Evolutionary conservation across 768 basidiomycete genomes (phyloP).

Genomic region (Leccinum obscurum): DNA sequence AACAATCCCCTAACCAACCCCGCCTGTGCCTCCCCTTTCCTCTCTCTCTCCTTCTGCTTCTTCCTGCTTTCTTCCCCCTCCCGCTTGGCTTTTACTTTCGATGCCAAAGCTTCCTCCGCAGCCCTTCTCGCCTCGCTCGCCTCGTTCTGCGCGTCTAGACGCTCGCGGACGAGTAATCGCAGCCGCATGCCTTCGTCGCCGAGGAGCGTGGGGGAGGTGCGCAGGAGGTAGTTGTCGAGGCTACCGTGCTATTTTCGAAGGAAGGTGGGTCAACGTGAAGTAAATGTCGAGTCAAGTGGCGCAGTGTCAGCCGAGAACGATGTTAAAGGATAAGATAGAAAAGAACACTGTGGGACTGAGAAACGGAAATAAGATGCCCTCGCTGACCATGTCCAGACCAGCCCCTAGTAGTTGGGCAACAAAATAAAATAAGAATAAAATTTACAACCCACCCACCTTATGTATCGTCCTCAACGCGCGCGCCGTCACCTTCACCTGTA

Average conservation of each 20-base stretch:
- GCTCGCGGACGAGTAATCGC: conserved; percentile 41
- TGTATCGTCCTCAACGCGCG: conserved; percentile 79
- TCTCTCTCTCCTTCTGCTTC: conserved; percentile 7
- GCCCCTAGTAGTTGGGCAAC: background rate
- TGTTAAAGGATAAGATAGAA: background rate
- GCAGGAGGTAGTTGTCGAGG: conserved; percentile 65
- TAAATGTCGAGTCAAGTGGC: background rate
- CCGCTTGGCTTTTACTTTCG: conserved; percentile 11
- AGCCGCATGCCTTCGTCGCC: conserved; percentile 46
- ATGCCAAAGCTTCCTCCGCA: conserved; percentile 20
- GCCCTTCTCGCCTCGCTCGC: conserved; percentile 20
- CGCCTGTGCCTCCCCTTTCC: conserved; percentile 5
- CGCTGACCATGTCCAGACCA: too few relatives aligned
- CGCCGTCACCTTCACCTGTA: conserved; percentile 73
- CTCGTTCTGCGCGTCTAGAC: conserved; percentile 21
- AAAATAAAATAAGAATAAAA: background rate
- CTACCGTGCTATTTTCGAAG: conserved; percentile 55
- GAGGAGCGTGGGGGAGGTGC: conserved; percentile 40
- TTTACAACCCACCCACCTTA: conserved; percentile 52
- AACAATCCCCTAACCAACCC: conserved; percentile 22
- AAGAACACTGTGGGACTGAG: background rate
- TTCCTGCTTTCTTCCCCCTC: conserved; percentile 6
- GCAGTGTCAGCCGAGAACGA: background rate
- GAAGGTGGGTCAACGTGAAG: too few relatives aligned
- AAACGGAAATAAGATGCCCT: too few relatives aligned